Conservation (phyloP, 257 asterid genomes). For the Solanum gracilifrons region DNA sequence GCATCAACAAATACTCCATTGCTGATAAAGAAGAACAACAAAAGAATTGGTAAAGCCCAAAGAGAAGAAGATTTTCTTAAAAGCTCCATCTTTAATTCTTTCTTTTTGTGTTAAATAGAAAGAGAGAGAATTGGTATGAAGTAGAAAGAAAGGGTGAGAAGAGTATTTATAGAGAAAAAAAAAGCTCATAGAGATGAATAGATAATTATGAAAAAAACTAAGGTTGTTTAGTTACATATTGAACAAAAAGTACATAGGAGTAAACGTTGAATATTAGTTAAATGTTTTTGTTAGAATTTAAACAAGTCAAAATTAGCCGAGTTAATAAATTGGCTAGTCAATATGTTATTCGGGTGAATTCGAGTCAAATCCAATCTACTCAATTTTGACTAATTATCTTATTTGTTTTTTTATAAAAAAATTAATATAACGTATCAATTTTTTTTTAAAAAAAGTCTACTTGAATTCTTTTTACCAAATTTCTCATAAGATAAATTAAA, state of each 20-base stretch:
- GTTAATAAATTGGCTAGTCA: not conserved
- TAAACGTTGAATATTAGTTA: not conserved
- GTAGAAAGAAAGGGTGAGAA: not conserved
- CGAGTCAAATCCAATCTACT: not conserved
- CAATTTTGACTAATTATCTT: not conserved
- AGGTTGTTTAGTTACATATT: not conserved
- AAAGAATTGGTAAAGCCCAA: not conserved
- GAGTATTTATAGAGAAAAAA: not conserved
- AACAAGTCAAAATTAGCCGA: not conserved
- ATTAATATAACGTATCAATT: not conserved
- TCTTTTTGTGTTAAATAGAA: not conserved
- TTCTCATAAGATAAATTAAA: not conserved
- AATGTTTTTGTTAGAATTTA: not conserved
- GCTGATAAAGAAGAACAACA: not conserved
- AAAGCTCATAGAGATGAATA: not conserved
- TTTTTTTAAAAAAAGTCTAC: too few species aligned
- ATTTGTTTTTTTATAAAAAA: not conserved
- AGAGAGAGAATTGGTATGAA: not conserved
- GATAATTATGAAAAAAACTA: not conserved
- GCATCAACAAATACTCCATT: constrained; percentile 5
- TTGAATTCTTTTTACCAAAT: too few species aligned
- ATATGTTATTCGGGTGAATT: too few species aligned
- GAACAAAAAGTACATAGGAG: not conserved
- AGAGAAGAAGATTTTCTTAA: not conserved
- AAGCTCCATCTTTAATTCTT: not conserved